These are phyloP conservation scores for Chlorella variabilis DNA, from an alignment of 163 green algal genomes.

Conservation along the genomic window DNA sequence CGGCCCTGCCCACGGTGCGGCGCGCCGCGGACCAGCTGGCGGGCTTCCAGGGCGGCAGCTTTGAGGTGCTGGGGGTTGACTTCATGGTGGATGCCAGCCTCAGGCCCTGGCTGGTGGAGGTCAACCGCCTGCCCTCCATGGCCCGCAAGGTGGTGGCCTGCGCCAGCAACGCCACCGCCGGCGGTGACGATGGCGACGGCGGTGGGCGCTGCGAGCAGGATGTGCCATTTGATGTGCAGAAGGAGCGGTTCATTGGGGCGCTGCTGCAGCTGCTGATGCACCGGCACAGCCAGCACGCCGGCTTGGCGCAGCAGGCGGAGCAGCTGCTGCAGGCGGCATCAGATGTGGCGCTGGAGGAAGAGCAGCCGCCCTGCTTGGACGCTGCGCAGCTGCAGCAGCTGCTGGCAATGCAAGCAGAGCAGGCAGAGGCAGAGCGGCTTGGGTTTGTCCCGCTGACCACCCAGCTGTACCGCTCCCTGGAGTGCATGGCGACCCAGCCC, in stretches of 20 bases:
- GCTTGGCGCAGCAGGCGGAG: background rate
- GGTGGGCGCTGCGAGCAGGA: background rate
- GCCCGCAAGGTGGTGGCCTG: constrained; percentile 60
- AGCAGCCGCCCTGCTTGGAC: background rate
- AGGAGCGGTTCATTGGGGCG: constrained; percentile 42
- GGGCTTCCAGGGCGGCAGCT: constrained; percentile 52
- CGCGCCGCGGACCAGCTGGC: constrained; percentile 14
- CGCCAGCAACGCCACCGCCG: background rate
- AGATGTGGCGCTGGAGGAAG: background rate
- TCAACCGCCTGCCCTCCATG: constrained; percentile 82
- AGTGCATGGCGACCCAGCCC: background rate
- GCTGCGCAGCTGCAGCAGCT: constrained; percentile 8
- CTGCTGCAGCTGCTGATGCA: constrained; percentile 43
- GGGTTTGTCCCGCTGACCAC: constrained; percentile 20
- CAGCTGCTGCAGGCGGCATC: constrained; percentile 5
- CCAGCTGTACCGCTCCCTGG: constrained; percentile 10
- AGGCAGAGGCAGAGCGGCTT: constrained; percentile 5
- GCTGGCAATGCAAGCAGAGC: constrained; percentile 4
- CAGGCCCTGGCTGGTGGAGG: constrained; percentile 80
- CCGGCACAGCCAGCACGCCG: background rate
- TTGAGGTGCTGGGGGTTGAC: constrained; percentile 81
- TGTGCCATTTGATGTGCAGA: constrained; percentile 51
- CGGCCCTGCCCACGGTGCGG: constrained; percentile 47
- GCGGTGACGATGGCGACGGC: background rate
- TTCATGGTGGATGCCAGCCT: constrained; percentile 72